Conservation (phyloP, 192 early-diverging fungal species). For the Coemansia sp. region DNA sequence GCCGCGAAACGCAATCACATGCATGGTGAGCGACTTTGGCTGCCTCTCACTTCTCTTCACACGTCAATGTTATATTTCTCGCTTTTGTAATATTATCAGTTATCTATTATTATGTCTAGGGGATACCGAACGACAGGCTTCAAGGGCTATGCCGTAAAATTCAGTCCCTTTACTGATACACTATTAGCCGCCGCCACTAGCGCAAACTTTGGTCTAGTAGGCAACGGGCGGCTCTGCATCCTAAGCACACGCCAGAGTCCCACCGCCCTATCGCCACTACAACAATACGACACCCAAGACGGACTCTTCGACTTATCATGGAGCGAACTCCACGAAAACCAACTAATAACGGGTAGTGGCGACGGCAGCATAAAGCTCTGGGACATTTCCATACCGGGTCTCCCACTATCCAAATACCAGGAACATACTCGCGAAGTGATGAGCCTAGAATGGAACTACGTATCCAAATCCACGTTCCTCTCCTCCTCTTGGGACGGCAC, state of each 20-base stretch:
- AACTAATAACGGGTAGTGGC: constrained; percentile 85
- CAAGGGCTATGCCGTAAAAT: constrained; percentile 93
- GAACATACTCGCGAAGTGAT: constrained; percentile 95
- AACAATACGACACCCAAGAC: constrained; percentile 94
- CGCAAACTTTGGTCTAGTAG: constrained; percentile 96
- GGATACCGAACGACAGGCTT: constrained; percentile 76
- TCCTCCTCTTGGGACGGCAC: constrained; percentile 95
- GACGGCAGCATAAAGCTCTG: constrained; percentile 96
- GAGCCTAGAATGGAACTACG: constrained; percentile 92
- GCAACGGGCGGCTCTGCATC: constrained; percentile 88
- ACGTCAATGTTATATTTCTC: neutral
- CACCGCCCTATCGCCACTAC: constrained; percentile 11
- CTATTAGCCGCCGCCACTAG: constrained; percentile 83
- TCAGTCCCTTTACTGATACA: constrained; percentile 91
- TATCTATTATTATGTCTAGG: neutral
- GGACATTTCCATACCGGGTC: constrained; percentile 66
- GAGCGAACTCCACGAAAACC: constrained; percentile 96
- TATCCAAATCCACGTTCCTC: constrained; percentile 83
- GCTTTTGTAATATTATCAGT: neutral
- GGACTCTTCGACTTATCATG: constrained; percentile 93
- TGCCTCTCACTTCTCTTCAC: neutral
- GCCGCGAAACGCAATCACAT: neutral
- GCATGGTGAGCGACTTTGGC: neutral
- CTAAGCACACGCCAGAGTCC: constrained; percentile 47
- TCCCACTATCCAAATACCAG: constrained; percentile 84